These are phyloP conservation scores for Amanita inopinata DNA, from an alignment of 768 basidiomycete species.

Conservation along the genomic window DNA sequence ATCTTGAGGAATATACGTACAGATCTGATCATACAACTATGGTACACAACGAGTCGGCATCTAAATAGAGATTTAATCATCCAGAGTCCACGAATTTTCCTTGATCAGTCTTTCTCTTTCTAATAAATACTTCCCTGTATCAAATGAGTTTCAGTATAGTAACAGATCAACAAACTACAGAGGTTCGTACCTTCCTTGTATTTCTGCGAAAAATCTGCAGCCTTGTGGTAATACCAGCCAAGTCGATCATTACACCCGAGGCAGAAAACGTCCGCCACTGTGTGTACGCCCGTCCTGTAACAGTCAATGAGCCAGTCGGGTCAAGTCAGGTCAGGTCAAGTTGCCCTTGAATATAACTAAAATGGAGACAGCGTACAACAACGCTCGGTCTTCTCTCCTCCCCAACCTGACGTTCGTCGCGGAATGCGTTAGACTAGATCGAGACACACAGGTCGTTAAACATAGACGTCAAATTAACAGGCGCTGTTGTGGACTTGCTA, in stretches of 20 bases:
- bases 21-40: too few relatives aligned
- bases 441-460: background rate
- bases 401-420: slow-evolving; percentile 70
- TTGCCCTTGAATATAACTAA: too few relatives aligned
- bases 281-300: slow-evolving; percentile 67
- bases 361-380: slow-evolving; percentile 51
- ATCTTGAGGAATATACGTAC: too few relatives aligned
- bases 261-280: slow-evolving; percentile 75
- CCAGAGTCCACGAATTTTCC: slow-evolving; percentile 71
- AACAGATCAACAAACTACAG: background rate
- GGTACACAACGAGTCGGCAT: too few relatives aligned
- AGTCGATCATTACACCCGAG: slow-evolving; percentile 68
- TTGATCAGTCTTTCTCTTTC: slow-evolving; percentile 75
- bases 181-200: slow-evolving; percentile 67
- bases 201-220: slow-evolving; percentile 66
- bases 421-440: slow-evolving; percentile 60
- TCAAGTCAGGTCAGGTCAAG: too few relatives aligned
- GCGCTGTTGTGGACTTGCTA: slow-evolving; percentile 41
- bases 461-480: slow-evolving; percentile 5
- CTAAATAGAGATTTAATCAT: slow-evolving; percentile 31
- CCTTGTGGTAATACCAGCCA: slow-evolving; percentile 80
- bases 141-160: background rate
- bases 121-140: slow-evolving; percentile 67
- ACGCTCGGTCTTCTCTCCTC: slow-evolving; percentile 60
- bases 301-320: slow-evolving; percentile 5